These are phyloP conservation scores for Rhodotorula babjevae DNA, from an alignment of 768 basidiomycete genomes.

Conservation along the genomic window DNA sequence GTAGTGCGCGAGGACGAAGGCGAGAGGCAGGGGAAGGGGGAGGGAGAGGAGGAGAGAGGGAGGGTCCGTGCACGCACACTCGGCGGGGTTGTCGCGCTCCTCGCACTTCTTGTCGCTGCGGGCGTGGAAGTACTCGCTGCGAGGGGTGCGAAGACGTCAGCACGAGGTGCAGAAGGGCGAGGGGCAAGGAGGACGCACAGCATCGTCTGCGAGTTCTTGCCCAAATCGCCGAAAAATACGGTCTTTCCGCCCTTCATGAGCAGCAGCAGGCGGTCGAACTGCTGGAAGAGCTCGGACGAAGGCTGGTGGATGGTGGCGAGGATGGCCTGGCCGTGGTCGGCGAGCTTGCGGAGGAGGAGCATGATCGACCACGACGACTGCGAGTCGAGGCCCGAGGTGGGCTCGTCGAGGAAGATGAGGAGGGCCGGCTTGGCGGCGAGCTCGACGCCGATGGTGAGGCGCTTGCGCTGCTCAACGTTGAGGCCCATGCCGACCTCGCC, in stretches of 20 bases:
- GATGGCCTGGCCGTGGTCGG: slow-evolving; percentile 50
- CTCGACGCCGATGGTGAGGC: slow-evolving; percentile 75
- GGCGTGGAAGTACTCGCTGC: slow-evolving; percentile 52
- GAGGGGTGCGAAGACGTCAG: slow-evolving; percentile 44
- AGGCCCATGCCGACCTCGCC: slow-evolving; percentile 51
- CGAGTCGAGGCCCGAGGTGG: slow-evolving; percentile 49
- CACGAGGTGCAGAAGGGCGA: slow-evolving; percentile 50
- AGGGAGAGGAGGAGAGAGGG: slow-evolving; percentile 55
- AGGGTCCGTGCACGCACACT: slow-evolving; percentile 50
- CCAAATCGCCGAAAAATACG: slow-evolving; percentile 62
- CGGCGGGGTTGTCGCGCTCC: slow-evolving; percentile 66
- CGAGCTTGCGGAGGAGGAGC: slow-evolving; percentile 51
- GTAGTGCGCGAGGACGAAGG: too few relatives aligned
- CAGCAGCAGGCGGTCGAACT: slow-evolving; percentile 61
- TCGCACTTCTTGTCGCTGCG: slow-evolving; percentile 52
- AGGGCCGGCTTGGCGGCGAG: slow-evolving; percentile 61
- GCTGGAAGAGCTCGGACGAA: slow-evolving; percentile 69
- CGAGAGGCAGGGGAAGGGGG: slow-evolving; percentile 49
- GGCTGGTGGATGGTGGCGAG: slow-evolving; percentile 53
- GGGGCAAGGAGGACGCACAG: slow-evolving; percentile 54
- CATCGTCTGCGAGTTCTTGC: slow-evolving; percentile 58
- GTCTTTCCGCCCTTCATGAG: slow-evolving; percentile 74
- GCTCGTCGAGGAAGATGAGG: slow-evolving; percentile 53
- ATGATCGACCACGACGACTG: slow-evolving; percentile 52
- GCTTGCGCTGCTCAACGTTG: slow-evolving; percentile 55